Base-by-base conservation (phyloP, 2,329 filamentous ascomycete genomes). In the Lecanoromycetidae sp. region DNA sequence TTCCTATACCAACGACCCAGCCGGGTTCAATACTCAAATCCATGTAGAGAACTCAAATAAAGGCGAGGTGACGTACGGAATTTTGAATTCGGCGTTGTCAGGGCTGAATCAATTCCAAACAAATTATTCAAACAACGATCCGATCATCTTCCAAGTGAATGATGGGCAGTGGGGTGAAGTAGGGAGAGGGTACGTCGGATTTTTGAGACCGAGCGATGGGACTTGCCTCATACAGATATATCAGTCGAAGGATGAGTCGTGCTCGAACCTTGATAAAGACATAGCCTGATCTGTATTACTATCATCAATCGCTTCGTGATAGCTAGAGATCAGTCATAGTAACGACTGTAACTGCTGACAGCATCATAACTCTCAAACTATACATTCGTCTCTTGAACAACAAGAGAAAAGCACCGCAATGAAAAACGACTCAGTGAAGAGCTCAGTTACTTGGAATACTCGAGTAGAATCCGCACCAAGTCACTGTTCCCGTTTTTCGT, bases 401-500 rank as follows among this genome's bases (percentile, higher is more conserved):
- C n/a, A n/a, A n/a, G n/a, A n/a, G n/a, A n/a, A n/a, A n/a, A n/a
- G n/a, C n/a, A n/a, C n/a, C n/a, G n/a, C n/a, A n/a, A n/a, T n/a
- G n/a, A n/a, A n/a, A n/a, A n/a, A n/a, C n/a, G n/a, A n/a, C n/a
- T n/a, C n/a, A n/a, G n/a, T n/a, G n/a, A n/a, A n/a, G n/a, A n/a
- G n/a, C n/a, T n/a, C n/a, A n/a, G n/a, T n/a, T 9, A 12, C 10
- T 38, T 7, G 10, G 19, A 13, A n/a, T 38, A 27, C 25, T 45
- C 33, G 19, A 45, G 15, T 15, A 45, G 42, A 22, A 45, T n/a
- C 10, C 33, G 42, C 10, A 29, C 25, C 15, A 45, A 12, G 15
- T 29, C 42, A 6, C 19, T 33, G 6, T 50, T 29, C 13, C 50
- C 50, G 25, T 46, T 50, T 25, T 36, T 48, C 19, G 35, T 41